A percentile compares a stretch with the other conserved stretches of the same genome.
phyloP scores from a whole-genome alignment of 2,329 filamentous ascomycete species.

The Claviceps africana region DNA sequence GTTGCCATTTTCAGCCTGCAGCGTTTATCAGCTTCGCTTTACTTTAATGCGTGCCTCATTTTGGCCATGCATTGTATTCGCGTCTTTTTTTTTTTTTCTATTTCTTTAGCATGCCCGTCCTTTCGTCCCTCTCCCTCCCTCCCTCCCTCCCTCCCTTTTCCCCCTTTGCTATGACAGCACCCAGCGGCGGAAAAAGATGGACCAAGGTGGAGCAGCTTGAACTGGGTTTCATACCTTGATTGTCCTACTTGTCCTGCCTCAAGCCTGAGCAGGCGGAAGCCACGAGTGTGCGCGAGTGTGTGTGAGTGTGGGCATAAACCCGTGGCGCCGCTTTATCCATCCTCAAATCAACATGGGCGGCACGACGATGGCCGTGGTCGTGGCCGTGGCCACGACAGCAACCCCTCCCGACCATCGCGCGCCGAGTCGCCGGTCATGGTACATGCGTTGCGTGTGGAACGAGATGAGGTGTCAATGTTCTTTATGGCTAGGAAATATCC shows the following conservation, averaged over 20 bases:
- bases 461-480: too few relatives aligned
- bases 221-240: neutral
- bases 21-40: neutral
- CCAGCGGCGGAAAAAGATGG: neutral
- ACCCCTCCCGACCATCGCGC: too few relatives aligned
- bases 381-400: too few relatives aligned
- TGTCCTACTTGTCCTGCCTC: neutral
- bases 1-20: neutral
- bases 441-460: too few relatives aligned
- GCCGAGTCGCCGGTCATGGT: too few relatives aligned
- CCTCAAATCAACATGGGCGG: neutral
- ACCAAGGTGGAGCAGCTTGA: neutral
- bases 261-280: neutral
- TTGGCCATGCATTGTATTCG: neutral
- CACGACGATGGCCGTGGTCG: neutral
- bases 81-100: neutral
- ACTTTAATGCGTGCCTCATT: neutral
- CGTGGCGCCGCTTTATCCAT: neutral
- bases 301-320: neutral
- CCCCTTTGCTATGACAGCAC: neutral
- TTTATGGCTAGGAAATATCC: too few relatives aligned
- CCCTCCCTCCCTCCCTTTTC: neutral
- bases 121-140: neutral
- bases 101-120: neutral
- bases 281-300: neutral